phyloP scores from a whole-genome alignment of 164 flowering plant genomes.

The Cinnamomum chago region DNA sequence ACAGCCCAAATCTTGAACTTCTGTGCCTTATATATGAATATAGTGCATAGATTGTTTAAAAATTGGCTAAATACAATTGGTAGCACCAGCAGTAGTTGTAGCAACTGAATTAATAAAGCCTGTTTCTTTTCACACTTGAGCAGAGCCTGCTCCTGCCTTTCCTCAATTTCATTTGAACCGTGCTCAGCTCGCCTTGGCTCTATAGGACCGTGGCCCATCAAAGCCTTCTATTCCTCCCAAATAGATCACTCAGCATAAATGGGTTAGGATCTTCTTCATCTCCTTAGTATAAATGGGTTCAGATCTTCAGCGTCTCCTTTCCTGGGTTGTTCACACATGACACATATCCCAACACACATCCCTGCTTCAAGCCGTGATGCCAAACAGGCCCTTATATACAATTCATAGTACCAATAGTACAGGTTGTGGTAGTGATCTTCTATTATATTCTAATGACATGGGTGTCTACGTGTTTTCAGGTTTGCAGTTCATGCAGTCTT shows the following conservation, averaged over 20 bases:
- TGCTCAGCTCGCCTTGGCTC: not conserved
- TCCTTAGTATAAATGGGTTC: not conserved
- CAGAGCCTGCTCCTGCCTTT: not conserved
- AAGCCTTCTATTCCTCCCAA: not conserved
- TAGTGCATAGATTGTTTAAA: not conserved
- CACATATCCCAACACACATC: no score
- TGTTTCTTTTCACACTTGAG: not conserved
- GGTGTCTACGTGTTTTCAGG: conserved; percentile 43
- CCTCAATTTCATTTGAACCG: not conserved
- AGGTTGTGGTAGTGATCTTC: not conserved
- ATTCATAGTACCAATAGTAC: not conserved
- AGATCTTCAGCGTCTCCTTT: not conserved
- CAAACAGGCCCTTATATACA: not conserved
- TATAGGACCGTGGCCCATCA: not conserved
- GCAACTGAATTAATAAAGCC: not conserved
- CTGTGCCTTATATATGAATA: no score
- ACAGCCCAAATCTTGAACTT: no score
- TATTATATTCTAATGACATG: not conserved
- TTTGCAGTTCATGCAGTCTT: conserved; percentile 95
- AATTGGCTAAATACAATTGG: not conserved
- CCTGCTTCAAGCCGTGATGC: not conserved
- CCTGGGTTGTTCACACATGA: no score
- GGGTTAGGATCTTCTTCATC: not conserved
- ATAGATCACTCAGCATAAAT: no score
- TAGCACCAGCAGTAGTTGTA: no score